Conservation (phyloP, 2,329 filamentous ascomycete genomes). For the Alternaria sp. region DNA sequence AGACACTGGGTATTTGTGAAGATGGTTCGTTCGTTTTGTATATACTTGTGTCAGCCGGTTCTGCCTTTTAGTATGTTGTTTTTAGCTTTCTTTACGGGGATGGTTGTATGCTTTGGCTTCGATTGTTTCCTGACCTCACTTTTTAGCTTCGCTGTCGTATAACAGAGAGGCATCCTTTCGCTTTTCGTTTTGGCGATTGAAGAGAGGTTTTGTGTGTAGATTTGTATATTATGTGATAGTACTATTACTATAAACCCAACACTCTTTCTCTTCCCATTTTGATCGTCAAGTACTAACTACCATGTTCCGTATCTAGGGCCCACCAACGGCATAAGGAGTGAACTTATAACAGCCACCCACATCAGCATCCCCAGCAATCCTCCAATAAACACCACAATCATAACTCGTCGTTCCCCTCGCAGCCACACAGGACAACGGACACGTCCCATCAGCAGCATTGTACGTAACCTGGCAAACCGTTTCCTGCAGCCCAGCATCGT, state of each 20-base stretch:
- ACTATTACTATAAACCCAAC: neutral
- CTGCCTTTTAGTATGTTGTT: neutral
- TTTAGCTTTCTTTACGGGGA: neutral
- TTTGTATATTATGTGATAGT: neutral
- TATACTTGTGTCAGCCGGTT: neutral
- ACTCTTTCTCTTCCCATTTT: rapidly evolving
- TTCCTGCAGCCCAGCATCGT: neutral
- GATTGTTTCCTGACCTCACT: neutral
- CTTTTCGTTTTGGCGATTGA: neutral
- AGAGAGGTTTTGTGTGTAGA: neutral
- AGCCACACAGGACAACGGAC: neutral
- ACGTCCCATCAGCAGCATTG: neutral
- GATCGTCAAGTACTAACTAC: neutral
- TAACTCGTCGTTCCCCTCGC: neutral
- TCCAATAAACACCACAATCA: neutral
- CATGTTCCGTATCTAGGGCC: neutral
- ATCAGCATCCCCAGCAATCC: neutral
- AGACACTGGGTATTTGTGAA: neutral
- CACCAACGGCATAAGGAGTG: neutral
- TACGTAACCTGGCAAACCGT: neutral
- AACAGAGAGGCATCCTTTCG: neutral
- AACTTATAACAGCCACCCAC: neutral
- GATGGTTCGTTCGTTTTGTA: neutral
- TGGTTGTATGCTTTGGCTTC: neutral
- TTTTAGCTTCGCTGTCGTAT: neutral